These are phyloP conservation scores for Colletotrichum sp. DNA, from an alignment of 2,329 filamentous ascomycete genomes.

Conservation along the genomic window DNA sequence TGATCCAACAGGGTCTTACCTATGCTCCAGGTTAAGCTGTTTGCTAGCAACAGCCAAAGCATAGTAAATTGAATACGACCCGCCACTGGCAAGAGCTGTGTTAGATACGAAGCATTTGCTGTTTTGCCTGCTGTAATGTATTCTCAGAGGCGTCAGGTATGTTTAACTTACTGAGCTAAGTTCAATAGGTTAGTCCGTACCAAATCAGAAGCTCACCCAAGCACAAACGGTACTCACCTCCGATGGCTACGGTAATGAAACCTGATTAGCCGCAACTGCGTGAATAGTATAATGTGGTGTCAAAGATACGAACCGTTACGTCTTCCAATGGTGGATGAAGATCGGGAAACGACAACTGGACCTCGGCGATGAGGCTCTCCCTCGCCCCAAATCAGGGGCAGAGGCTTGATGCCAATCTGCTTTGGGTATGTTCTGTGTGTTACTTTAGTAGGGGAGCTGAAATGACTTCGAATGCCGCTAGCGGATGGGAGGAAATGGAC, in stretches of 20 bases:
- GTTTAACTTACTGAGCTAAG: conserved; percentile 39
- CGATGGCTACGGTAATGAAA: conserved; percentile 49
- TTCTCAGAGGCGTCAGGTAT: background rate
- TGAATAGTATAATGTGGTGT: conserved; percentile 5
- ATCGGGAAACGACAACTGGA: conserved; percentile 85
- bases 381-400: conserved; percentile 87
- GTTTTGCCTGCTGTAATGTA: background rate
- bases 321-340: conserved; percentile 75
- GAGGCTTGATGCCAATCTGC: conserved; percentile 91
- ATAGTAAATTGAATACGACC: conserved; percentile 96
- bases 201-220: background rate
- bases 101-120: background rate
- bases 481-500: background rate
- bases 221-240: conserved; percentile 48
- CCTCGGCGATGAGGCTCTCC: conserved; percentile 77
- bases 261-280: background rate
- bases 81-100: conserved; percentile 56
- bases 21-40: conserved; percentile 83
- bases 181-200: conserved; percentile 27
- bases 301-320: conserved; percentile 70
- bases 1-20: conserved; percentile 37
- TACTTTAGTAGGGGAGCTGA: background rate
- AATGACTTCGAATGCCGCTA: background rate
- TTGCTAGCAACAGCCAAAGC: conserved; percentile 91
- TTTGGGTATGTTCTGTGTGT: conserved; percentile 78